Evolutionary conservation across 1,139 yeast species (phyloP).

Genomic region (Yamadazyma mexicana): DNA sequence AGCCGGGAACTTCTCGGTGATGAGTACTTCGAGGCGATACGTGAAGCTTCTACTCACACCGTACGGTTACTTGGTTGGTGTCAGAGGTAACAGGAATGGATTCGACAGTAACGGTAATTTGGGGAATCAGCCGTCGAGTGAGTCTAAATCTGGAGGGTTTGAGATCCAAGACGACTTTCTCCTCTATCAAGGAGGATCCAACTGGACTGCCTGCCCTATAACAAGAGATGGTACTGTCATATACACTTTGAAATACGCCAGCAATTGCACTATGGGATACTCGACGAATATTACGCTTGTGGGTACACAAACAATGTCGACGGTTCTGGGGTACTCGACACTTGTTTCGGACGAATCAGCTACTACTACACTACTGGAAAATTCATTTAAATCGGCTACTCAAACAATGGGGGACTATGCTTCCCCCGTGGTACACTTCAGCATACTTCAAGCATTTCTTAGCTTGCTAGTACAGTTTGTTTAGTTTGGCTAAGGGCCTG

Average conservation of each 20-base stretch:
- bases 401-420: not conserved
- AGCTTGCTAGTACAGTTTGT: not conserved
- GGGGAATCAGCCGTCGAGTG: conserved; percentile 8
- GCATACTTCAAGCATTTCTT: conserved; percentile 3
- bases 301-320: not conserved
- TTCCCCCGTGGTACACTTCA: conserved; percentile 1
- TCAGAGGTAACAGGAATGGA: conserved; percentile 8
- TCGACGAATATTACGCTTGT: conserved; percentile 7
- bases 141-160: conserved; percentile 4
- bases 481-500: not conserved
- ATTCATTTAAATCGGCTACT: conserved; percentile 10
- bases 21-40: conserved; percentile 7
- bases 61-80: conserved; percentile 7
- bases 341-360: not conserved
- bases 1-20: conserved; percentile 10
- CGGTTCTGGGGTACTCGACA: not conserved
- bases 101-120: conserved; percentile 10
- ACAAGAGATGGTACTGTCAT: conserved; percentile 1
- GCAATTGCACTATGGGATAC: conserved; percentile 9
- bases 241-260: conserved; percentile 7
- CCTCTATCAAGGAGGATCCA: conserved; percentile 4
- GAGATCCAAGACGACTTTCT: conserved; percentile 8
- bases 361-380: conserved; percentile 8
- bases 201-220: conserved; percentile 15
- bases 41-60: conserved; percentile 11